A percentile compares a stretch with the other conserved stretches of the same genome.
Conservation (phyloP, 1,284 basidiomycete species). For the Ganoderma boninense region DNA sequence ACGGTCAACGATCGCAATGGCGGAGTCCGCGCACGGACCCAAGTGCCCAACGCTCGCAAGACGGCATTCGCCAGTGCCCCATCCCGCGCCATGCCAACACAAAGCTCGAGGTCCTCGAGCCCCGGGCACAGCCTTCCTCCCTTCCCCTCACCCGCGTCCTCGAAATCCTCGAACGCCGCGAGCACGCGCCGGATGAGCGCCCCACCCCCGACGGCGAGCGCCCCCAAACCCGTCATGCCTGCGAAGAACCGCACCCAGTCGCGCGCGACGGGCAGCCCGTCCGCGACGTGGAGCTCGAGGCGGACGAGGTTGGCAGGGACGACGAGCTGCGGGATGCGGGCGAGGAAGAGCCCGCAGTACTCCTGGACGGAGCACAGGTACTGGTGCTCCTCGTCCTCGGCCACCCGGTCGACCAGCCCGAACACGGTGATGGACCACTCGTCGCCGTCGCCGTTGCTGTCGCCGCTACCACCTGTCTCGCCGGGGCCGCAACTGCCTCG, state of each 20-base stretch:
- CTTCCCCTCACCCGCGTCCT: too few relatives aligned
- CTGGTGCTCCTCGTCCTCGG: neutral
- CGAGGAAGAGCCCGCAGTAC: neutral
- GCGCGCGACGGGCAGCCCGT: neutral
- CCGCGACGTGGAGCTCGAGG: neutral
- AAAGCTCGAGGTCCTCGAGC: neutral
- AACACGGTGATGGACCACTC: neutral
- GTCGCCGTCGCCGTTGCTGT: neutral
- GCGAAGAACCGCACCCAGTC: conserved; percentile 3
- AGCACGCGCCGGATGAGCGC: neutral
- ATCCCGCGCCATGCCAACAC: neutral
- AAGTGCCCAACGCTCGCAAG: neutral
- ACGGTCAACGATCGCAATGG: neutral
- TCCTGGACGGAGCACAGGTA: too few relatives aligned
- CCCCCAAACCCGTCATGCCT: neutral
- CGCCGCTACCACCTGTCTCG: neutral
- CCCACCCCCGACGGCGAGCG: neutral
- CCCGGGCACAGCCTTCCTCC: neutral
- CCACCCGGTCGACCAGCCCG: neutral
- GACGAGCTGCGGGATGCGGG: neutral
- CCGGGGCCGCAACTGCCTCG: neutral
- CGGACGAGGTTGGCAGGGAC: neutral
- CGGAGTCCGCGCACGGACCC: neutral
- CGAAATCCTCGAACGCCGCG: neutral
- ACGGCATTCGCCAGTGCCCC: neutral